Conservation (phyloP, 73 alveolate species). For the Blepharisma japonicum region DNA sequence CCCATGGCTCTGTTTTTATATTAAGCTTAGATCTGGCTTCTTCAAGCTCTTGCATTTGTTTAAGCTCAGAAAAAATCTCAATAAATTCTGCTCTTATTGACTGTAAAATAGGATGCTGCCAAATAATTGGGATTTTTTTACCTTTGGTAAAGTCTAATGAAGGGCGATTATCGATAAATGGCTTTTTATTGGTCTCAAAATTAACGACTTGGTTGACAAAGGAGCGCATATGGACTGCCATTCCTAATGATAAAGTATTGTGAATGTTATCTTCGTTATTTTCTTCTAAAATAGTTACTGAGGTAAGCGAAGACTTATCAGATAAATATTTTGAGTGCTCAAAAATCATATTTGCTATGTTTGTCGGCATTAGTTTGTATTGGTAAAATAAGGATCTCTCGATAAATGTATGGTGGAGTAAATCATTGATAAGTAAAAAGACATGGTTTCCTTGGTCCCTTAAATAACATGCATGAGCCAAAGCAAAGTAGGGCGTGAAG, state of each 20-base stretch:
- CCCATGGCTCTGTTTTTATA: constrained; percentile 20
- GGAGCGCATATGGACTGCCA: background rate
- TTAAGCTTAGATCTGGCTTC: background rate
- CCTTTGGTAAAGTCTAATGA: background rate
- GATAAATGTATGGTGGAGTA: background rate
- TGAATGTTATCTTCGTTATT: background rate
- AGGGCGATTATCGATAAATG: background rate
- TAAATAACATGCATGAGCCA: constrained; percentile 8
- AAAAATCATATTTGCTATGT: constrained; percentile 7
- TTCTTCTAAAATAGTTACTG: constrained; percentile 4
- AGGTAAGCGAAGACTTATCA: background rate
- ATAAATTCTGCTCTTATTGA: background rate
- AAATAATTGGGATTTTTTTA: background rate
- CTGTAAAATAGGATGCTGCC: background rate
- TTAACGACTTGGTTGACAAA: background rate
- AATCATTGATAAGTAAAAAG: background rate
- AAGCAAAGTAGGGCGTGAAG: constrained; percentile 12
- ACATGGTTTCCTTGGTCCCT: constrained; percentile 18
- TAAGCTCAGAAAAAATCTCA: background rate
- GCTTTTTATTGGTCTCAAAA: background rate
- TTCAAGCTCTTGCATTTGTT: background rate
- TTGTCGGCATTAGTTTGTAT: background rate
- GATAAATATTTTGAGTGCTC: background rate
- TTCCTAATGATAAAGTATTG: background rate
- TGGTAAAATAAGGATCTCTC: constrained; percentile 3